Percentiles rank a stretch among this genome's conserved stretches.
Conservation (phyloP, 2,329 filamentous ascomycete genomes). For the Calycina herbarum region DNA sequence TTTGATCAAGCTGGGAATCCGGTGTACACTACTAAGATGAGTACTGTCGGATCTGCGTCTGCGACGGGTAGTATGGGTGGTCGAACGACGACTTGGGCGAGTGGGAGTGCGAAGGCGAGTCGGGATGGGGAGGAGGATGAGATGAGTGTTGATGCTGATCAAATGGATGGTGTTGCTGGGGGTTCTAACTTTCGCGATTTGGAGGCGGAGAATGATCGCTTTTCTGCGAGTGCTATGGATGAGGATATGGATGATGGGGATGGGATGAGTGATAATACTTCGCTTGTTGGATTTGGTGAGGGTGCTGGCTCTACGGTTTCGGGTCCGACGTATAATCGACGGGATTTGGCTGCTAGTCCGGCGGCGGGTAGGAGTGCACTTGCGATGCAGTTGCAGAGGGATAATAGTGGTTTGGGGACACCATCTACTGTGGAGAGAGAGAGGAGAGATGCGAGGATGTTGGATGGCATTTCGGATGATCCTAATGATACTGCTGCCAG, state of each 20-base stretch:
- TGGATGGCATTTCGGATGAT: constrained; percentile 67
- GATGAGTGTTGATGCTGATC: constrained; percentile 60
- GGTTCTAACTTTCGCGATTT: constrained; percentile 50
- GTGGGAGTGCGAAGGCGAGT: constrained; percentile 53
- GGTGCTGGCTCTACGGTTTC: constrained; percentile 84
- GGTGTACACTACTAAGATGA: constrained; percentile 69
- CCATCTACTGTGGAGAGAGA: constrained; percentile 46
- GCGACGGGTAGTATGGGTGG: constrained; percentile 78
- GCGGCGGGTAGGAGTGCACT: constrained; percentile 36
- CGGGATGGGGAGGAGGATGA: constrained; percentile 57
- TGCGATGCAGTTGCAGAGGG: constrained; percentile 25
- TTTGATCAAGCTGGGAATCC: constrained; percentile 77
- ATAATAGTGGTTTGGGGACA: constrained; percentile 24
- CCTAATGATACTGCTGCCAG: constrained; percentile 59
- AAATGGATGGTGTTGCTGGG: background rate
- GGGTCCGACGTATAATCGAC: constrained; percentile 68
- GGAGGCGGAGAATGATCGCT: constrained; percentile 42
- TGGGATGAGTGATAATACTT: constrained; percentile 84
- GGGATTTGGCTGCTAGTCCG: constrained; percentile 40
- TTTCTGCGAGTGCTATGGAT: constrained; percentile 50
- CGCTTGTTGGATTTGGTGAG: constrained; percentile 88
- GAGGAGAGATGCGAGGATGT: constrained; percentile 61
- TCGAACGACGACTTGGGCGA: constrained; percentile 62
- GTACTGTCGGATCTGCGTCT: constrained; percentile 87
- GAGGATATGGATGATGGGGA: constrained; percentile 33